A percentile compares a stretch with the other conserved stretches of the same genome.
Evolutionary conservation across 441 rosid genomes (phyloP).

Genomic region (Erodium trifolium): DNA sequence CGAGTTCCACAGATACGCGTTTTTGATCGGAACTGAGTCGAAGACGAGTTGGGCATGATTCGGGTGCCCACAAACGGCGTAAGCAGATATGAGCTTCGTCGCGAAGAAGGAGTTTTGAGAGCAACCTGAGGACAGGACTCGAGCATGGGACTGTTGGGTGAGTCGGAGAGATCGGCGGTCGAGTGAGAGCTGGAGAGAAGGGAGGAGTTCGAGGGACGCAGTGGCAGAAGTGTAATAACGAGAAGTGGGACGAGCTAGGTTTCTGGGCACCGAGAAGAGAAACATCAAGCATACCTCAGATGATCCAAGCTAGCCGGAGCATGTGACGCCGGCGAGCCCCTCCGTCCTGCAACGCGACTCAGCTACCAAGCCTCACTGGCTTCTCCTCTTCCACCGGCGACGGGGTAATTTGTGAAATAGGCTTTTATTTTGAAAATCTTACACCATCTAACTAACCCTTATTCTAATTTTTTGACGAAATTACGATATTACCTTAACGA

Average conservation of each 20-base stretch:
- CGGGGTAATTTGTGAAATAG: too few relatives aligned
- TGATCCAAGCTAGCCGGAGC: too few relatives aligned
- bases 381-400: too few relatives aligned
- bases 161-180: slow-evolving; percentile 25
- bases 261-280: slow-evolving; percentile 15
- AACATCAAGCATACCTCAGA: slow-evolving; percentile 16
- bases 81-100: slow-evolving; percentile 50
- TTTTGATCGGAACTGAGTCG: slow-evolving; percentile 25
- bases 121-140: slow-evolving; percentile 27
- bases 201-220: slow-evolving; percentile 25
- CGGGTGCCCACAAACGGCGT: slow-evolving; percentile 28
- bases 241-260: neutral
- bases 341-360: too few relatives aligned
- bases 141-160: slow-evolving; percentile 44
- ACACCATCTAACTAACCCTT: too few relatives aligned
- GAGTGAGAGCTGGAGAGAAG: slow-evolving; percentile 34
- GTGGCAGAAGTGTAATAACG: slow-evolving; percentile 24
- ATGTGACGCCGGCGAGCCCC: too few relatives aligned
- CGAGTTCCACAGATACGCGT: slow-evolving; percentile 44
- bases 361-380: too few relatives aligned
- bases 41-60: slow-evolving; percentile 35
- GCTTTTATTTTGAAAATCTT: too few relatives aligned
- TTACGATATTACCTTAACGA: too few relatives aligned
- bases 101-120: slow-evolving; percentile 35
- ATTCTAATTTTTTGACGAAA: too few relatives aligned